Evolutionary conservation across 495 filamentous ascomycete species (phyloP).

Genomic region (Daldinia decipiens): DNA sequence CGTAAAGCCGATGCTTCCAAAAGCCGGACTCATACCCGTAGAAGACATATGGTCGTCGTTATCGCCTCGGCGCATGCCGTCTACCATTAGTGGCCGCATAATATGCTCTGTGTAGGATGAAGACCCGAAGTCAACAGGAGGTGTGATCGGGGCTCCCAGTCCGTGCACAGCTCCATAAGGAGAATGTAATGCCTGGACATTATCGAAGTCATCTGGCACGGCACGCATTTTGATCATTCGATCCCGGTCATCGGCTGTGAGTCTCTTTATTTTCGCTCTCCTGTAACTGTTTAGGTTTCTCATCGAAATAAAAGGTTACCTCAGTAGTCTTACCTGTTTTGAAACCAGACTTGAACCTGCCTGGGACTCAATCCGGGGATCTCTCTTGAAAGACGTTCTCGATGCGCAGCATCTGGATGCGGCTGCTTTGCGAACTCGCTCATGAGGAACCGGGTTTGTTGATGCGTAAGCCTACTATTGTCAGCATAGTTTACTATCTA

Average conservation of each 20-base stretch:
- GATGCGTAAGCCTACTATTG: slow-evolving; percentile 82
- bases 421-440: slow-evolving; percentile 96
- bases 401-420: slow-evolving; percentile 92
- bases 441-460: slow-evolving; percentile 96
- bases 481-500: slow-evolving; percentile 19
- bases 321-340: slow-evolving; percentile 79
- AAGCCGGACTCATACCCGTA: slow-evolving; percentile 69
- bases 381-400: slow-evolving; percentile 87
- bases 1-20: slow-evolving; percentile 70
- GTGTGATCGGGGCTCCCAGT: slow-evolving; percentile 64
- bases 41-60: slow-evolving; percentile 68
- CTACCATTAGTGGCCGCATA: slow-evolving; percentile 70
- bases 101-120: slow-evolving; percentile 63
- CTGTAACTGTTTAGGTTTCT: slow-evolving; percentile 60
- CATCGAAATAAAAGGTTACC: slow-evolving; percentile 26
- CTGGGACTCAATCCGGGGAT: slow-evolving; percentile 93
- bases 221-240: slow-evolving; percentile 94
- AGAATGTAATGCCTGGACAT: slow-evolving; percentile 88
- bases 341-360: slow-evolving; percentile 99
- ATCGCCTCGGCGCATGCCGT: slow-evolving; percentile 65
- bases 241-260: slow-evolving; percentile 92
- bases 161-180: slow-evolving; percentile 69
- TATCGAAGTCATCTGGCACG: slow-evolving; percentile 91
- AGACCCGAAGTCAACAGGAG: slow-evolving; percentile 64
- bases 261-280: slow-evolving; percentile 92